Evolutionary conservation across 2,329 filamentous ascomycete genomes (phyloP), one percentile per base, ranked within the genome.

Genomic region (Pseudocercospora musae): DNA sequence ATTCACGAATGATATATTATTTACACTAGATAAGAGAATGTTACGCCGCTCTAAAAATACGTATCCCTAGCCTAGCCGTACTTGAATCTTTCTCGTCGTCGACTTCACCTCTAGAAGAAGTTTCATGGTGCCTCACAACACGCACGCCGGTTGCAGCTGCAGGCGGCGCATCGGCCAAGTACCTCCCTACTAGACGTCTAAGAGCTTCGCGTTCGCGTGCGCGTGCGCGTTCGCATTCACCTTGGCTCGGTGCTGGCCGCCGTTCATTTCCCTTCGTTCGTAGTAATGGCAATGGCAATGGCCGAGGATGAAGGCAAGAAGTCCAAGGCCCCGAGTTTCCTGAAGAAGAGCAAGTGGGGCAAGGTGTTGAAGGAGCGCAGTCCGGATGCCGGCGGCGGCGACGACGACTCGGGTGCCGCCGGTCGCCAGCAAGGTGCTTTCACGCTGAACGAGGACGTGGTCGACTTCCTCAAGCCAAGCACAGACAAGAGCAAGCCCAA

Each of bases 401-500:
- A 65, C 57, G 60, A 66, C 21, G 66, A 63, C 53, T 53, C 50
- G 20, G 42, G 29, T 54, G 57, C 48, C 59, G 40, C 25, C 37
- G 46, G 37, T 46, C 31, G n/a, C 59, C 40, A 46, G 54, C 52
- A 65, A 64, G 54, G 61, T 53, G 59, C 65, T 11, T 73, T 73
- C 59, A 67, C 70, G 23, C 63, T 76, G 62, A 73, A 78, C 70
- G 75, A 80, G 56, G 80, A 83, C 67, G 80, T 87, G 60, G 79
- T 81, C 73, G 84, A 84, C 71, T 87, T 87, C 73, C 78, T 87
- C 60, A 82, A 81, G 66, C 80, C 82, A 57, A 81, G 81, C 50
- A 82, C 80, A 57, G 77, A 81, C 5, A 79, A 77, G 66, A 61
- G 57, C 57, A 72, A 65, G 68, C 79, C 79, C 42, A 77, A 76